Percentiles rank a stretch among this genome's conserved stretches.
Evolutionary conservation across 148 eudicot species (phyloP).

Genomic region (Silene conica): DNA sequence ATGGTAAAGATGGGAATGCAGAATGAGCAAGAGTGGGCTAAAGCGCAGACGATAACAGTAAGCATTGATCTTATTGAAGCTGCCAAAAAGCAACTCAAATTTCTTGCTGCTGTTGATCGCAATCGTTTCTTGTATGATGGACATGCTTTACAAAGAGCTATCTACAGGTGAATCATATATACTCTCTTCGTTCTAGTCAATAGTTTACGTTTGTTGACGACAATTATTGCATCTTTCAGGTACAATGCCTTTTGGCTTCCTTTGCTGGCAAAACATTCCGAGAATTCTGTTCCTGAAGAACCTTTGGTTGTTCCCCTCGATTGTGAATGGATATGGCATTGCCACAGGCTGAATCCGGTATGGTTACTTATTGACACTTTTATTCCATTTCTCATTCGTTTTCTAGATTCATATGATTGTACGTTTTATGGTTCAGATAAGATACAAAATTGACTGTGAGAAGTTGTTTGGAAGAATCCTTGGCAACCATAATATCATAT

Average conservation of each 20-base stretch:
- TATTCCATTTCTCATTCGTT: too few relatives aligned
- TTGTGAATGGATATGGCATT: too few relatives aligned
- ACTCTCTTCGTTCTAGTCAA: not conserved
- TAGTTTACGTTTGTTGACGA: not conserved
- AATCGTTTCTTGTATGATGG: constrained; percentile 64
- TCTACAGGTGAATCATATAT: constrained; percentile 43
- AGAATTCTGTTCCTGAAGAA: too few relatives aligned
- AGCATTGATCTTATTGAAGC: constrained; percentile 61
- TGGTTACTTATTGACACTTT: not conserved
- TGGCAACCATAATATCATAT: constrained; percentile 49
- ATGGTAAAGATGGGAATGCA: constrained; percentile 18
- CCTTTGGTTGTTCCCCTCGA: too few relatives aligned
- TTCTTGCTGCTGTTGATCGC: constrained; percentile 74
- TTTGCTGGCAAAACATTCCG: too few relatives aligned
- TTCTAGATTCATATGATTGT: too few relatives aligned
- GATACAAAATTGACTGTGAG: constrained; percentile 34
- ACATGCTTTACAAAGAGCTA: constrained; percentile 53
- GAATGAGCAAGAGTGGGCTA: constrained; percentile 69
- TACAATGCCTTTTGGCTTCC: too few relatives aligned
- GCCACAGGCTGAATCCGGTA: too few relatives aligned
- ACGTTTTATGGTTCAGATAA: constrained; percentile 41
- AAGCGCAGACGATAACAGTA: constrained; percentile 57
- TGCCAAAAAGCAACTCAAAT: constrained; percentile 62
- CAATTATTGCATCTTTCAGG: not conserved
- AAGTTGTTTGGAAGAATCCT: constrained; percentile 67